Evolutionary conservation across 805 yeast species (phyloP).

Genomic region (Zygotorulaspora chibaensis): DNA sequence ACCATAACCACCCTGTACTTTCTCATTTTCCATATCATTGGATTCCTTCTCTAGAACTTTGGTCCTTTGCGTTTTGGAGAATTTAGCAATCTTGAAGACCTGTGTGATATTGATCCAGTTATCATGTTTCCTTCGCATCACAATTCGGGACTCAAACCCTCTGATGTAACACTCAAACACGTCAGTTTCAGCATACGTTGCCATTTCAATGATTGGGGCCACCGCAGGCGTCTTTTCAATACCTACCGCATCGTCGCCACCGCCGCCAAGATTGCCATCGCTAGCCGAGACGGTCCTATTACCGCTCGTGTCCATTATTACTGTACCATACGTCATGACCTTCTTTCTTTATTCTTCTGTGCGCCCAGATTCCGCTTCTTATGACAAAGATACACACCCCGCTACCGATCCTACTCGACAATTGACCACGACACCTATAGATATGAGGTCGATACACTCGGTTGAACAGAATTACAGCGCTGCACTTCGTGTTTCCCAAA

Average conservation of each 20-base stretch:
- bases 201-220: constrained; percentile 34
- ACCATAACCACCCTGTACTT: constrained; percentile 83
- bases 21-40: constrained; percentile 65
- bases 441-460: too few species aligned
- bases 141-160: constrained; percentile 38
- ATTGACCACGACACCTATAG: background rate
- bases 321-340: constrained; percentile 11
- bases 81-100: constrained; percentile 70
- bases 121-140: constrained; percentile 84
- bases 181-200: constrained; percentile 49
- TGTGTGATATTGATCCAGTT: constrained; percentile 94
- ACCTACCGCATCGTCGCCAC: background rate
- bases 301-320: constrained; percentile 7
- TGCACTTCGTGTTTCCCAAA: background rate
- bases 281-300: background rate
- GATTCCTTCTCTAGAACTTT: constrained; percentile 72
- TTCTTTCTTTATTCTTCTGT: background rate
- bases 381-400: background rate
- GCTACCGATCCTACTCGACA: background rate
- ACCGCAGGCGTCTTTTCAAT: background rate
- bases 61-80: constrained; percentile 75
- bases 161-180: constrained; percentile 61
- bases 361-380: background rate
- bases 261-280: background rate
- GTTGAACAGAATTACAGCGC: background rate